Conservation (phyloP, 345 rosid genomes). For the Geranium rotundifolium region DNA sequence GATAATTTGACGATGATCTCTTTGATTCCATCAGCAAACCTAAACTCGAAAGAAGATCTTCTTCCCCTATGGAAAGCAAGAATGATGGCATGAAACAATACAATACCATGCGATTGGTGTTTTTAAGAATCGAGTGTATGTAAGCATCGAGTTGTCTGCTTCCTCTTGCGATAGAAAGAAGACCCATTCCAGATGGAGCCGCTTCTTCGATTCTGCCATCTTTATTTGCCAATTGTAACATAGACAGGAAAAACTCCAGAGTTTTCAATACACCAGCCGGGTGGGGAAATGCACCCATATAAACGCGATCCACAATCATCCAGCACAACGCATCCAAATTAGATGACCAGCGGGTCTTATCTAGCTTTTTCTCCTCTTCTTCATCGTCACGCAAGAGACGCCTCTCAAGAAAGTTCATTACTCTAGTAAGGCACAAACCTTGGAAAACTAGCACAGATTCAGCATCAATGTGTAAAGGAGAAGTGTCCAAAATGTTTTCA, state of each 20-base stretch:
- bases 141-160: constrained; percentile 81
- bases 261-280: constrained; percentile 68
- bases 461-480: constrained; percentile 79
- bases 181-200: constrained; percentile 81
- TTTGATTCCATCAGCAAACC: constrained; percentile 69
- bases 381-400: constrained; percentile 97
- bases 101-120: constrained; percentile 75
- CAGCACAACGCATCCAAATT: constrained; percentile 91
- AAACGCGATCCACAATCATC: constrained; percentile 93
- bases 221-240: constrained; percentile 95
- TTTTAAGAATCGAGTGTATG: constrained; percentile 81
- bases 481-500: constrained; percentile 80
- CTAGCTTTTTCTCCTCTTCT: constrained; percentile 88
- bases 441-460: constrained; percentile 84
- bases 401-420: constrained; percentile 96
- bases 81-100: constrained; percentile 94
- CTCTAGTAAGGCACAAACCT: constrained; percentile 83
- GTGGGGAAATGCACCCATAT: constrained; percentile 94
- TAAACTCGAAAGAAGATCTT: constrained; percentile 60
- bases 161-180: constrained; percentile 76
- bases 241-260: constrained; percentile 84
- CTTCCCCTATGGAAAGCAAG: constrained; percentile 76
- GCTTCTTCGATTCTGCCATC: constrained; percentile 93
- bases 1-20: constrained; percentile 33
- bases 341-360: constrained; percentile 81